phyloP scores from a whole-genome alignment of 108 stramenopile species.

The Cyclotella kingstonii region DNA sequence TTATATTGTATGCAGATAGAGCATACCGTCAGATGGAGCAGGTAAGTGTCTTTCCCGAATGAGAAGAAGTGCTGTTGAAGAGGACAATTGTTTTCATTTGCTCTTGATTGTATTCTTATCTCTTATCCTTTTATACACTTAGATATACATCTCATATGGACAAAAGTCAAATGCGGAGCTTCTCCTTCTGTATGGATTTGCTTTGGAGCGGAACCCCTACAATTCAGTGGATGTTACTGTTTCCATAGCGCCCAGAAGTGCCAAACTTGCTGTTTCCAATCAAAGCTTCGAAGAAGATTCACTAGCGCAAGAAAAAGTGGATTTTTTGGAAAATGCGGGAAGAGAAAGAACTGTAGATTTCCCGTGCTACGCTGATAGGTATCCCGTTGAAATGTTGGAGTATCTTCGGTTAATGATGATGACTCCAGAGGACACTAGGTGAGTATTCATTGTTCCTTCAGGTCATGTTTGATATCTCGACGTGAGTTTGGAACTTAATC shows the following conservation, averaged over 20 bases:
- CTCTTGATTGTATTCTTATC: too few relatives aligned
- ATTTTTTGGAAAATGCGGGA: conserved; percentile 79
- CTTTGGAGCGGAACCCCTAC: conserved; percentile 94
- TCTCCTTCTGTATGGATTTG: conserved; percentile 92
- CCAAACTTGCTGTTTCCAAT: conserved; percentile 49
- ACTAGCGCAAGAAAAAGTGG: conserved; percentile 82
- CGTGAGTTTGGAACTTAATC: too few relatives aligned
- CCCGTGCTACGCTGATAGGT: conserved; percentile 94
- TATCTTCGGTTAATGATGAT: conserved; percentile 93
- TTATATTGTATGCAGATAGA: conserved; percentile 91
- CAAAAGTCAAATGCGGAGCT: conserved; percentile 95
- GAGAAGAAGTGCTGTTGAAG: too few relatives aligned
- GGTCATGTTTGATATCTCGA: too few relatives aligned
- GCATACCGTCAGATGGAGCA: conserved; percentile 94
- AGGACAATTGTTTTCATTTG: too few relatives aligned
- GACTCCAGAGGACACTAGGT: conserved; percentile 84
- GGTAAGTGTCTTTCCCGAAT: conserved; percentile 33
- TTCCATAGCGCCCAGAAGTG: conserved; percentile 71
- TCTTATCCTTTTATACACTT: too few relatives aligned
- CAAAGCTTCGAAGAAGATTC: conserved; percentile 57
- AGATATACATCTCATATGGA: conserved; percentile 88
- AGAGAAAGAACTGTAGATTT: conserved; percentile 83
- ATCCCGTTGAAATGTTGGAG: conserved; percentile 93
- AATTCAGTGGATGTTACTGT: conserved; percentile 95
- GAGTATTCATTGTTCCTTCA: conserved; percentile 6